These are phyloP conservation scores for Microcera coccophila DNA, from an alignment of 2,329 filamentous ascomycete species.

Conservation along the genomic window DNA sequence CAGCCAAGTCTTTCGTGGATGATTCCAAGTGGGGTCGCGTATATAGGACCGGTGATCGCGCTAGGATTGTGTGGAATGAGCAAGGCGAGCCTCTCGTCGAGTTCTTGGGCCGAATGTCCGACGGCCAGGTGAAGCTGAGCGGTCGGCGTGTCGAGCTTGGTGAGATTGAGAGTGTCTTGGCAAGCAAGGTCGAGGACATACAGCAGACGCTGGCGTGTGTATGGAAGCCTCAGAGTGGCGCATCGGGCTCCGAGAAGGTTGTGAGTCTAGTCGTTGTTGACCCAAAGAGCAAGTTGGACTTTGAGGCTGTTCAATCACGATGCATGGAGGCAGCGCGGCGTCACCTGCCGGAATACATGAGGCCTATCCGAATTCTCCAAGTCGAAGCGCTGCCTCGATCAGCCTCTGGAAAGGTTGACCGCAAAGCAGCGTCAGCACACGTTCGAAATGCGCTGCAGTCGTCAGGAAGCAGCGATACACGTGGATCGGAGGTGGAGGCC, in stretches of 20 bases:
- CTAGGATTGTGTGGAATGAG: conserved; percentile 49
- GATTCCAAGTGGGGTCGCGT: background rate
- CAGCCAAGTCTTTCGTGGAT: conserved; percentile 27
- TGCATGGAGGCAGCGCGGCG: background rate
- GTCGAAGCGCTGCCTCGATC: background rate
- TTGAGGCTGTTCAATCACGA: background rate
- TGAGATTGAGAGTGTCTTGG: conserved; percentile 51
- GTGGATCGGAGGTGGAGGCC: too few relatives aligned
- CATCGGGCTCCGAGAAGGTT: background rate
- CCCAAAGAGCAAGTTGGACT: background rate
- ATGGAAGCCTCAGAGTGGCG: background rate
- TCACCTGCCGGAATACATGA: background rate
- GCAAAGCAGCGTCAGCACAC: background rate
- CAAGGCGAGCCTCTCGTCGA: conserved; percentile 60
- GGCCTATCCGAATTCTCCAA: background rate
- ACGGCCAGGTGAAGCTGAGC: conserved; percentile 72
- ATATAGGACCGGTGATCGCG: background rate
- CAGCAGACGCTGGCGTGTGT: background rate
- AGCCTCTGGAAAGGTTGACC: background rate
- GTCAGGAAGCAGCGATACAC: too few relatives aligned
- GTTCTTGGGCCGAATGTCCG: conserved; percentile 54
- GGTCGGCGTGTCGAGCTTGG: conserved; percentile 71
- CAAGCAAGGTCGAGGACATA: background rate
- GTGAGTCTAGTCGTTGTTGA: background rate
- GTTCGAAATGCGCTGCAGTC: background rate